These are phyloP conservation scores for Colletotrichum tropicale DNA, from an alignment of 2,329 filamentous ascomycete genomes.

Conservation along the genomic window DNA sequence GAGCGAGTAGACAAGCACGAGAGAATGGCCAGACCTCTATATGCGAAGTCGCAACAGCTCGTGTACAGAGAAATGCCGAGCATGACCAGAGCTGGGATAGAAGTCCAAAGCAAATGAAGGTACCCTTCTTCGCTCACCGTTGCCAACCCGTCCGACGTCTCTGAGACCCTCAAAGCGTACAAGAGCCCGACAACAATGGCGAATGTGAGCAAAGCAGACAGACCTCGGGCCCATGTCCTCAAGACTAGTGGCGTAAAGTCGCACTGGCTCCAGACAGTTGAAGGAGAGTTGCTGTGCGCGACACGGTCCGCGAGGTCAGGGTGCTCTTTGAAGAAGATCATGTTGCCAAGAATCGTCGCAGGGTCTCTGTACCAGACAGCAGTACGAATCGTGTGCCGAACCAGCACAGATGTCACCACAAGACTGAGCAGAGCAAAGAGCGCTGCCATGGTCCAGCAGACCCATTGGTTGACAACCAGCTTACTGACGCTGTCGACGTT, in stretches of 20 bases:
- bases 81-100: not conserved
- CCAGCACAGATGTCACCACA: not conserved
- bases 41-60: not conserved
- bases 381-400: not conserved
- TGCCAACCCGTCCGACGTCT: not conserved
- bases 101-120: not conserved
- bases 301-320: not conserved
- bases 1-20: not conserved
- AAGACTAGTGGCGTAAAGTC: not conserved
- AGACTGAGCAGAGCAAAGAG: not conserved
- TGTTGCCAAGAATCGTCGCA: not conserved
- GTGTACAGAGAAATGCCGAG: not conserved
- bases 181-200: not conserved
- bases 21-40: not conserved
- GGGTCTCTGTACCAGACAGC: not conserved
- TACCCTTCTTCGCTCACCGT: not conserved
- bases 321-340: not conserved
- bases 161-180: not conserved
- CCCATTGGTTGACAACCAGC: not conserved
- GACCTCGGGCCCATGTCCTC: not conserved
- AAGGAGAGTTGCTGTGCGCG: accelerated
- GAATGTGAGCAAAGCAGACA: not conserved
- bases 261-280: not conserved
- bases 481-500: not conserved
- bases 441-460: not conserved